Base-by-base conservation (phyloP, 73 alveolate genomes). In the Paramecium sonneborni region DNA sequence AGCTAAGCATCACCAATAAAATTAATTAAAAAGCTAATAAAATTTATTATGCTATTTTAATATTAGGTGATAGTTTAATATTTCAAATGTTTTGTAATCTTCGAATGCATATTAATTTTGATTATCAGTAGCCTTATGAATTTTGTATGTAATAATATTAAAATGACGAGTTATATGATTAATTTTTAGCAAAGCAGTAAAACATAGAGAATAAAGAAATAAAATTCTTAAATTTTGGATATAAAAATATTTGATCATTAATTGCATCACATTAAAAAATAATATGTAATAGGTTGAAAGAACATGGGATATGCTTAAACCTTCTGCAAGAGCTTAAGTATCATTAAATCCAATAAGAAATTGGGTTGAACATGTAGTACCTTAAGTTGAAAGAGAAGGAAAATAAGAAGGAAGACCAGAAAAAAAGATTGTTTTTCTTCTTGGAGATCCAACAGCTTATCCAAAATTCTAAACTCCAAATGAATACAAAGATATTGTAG, bases 361-460 rank as follows among this genome's bases (percentile, higher is more conserved):
- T 48, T 88, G 87, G 74, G 91, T 88, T 12, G 94, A 88, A 70
- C 76, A 46, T 30, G 91, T 69, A 6, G 85, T 88, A 21, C 89
- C 94, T 34, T 34, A 88, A 70, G 74, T 43, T 30, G 94, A 88
- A 30, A 88, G 30, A 30, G 43, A 6, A 32, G 55, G 67, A 11
- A 57, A 38, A 26, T 18, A 23, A 18, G 76, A 24, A 58, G 94
- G 84, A 24, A 88, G 94, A 69, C 94, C 94, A 43, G 57, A 62
- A 10, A 72, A 88, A 24, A 88, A 88, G 23, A 69, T 88, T 15
- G 84, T 48, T n/a, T 88, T 88, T 18, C 55, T 62, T 43, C 44
- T 88, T 11, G 94, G 94, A 5, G 94, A 88, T 88, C 94, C 94
- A 37, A 88, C 94, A 28, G 79, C 76, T 24, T 88, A 69, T 26